These are phyloP conservation scores for Acidiella bohemica DNA, from an alignment of 495 filamentous ascomycete species.

Conservation along the genomic window DNA sequence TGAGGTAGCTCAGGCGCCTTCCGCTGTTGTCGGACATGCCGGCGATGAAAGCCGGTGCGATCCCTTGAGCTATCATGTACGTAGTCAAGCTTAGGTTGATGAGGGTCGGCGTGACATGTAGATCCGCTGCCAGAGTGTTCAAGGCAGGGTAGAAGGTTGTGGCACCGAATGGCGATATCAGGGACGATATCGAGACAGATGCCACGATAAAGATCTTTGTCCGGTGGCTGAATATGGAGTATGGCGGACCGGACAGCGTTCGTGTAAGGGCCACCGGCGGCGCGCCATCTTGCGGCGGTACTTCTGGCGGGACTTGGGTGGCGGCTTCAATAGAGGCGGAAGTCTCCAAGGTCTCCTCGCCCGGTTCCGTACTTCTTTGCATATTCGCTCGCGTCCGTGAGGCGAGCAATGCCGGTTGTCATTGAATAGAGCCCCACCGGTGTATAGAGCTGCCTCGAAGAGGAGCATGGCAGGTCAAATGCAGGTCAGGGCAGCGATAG, in stretches of 20 bases:
- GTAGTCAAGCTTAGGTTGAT: slow-evolving; percentile 26
- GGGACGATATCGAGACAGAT: slow-evolving; percentile 19
- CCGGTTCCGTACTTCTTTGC: background rate
- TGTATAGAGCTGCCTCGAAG: too few species aligned
- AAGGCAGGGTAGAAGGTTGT: slow-evolving; percentile 25
- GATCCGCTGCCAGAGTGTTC: slow-evolving; percentile 19
- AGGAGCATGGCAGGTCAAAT: too few species aligned
- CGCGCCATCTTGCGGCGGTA: background rate
- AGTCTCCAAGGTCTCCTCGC: background rate
- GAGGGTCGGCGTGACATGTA: slow-evolving; percentile 20
- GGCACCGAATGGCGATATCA: slow-evolving; percentile 26
- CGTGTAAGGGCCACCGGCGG: slow-evolving; percentile 2
- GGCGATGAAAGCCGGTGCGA: slow-evolving; percentile 25
- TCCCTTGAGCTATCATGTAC: slow-evolving; percentile 27
- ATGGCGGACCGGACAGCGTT: slow-evolving; percentile 16
- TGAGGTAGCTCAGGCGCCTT: slow-evolving; percentile 21
- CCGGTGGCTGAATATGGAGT: slow-evolving; percentile 21
- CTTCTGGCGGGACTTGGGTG: background rate
- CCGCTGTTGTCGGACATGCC: slow-evolving; percentile 26
- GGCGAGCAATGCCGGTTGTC: too few species aligned
- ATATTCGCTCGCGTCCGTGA: too few species aligned
- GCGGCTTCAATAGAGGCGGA: background rate
- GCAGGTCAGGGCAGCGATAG: too few species aligned
- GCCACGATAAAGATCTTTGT: slow-evolving; percentile 24
- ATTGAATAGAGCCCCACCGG: too few species aligned